A percentile compares a stretch with the other conserved stretches of the same genome.
Evolutionary conservation across 2,329 filamentous ascomycete species (phyloP).

Genomic region (Penicillium nordicum): DNA sequence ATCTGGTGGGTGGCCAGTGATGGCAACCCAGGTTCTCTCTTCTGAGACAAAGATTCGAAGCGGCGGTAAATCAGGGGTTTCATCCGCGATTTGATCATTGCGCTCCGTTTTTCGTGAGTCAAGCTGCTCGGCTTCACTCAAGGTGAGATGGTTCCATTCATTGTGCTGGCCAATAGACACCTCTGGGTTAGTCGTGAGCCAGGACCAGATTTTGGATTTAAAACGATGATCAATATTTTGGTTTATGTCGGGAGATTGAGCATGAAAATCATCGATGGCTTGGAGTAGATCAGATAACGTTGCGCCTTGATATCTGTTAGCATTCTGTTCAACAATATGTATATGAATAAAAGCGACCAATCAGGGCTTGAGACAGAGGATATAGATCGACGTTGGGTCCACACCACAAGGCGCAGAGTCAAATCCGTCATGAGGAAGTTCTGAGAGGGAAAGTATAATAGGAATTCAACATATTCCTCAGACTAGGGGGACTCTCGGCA

Average conservation of each 20-base stretch:
- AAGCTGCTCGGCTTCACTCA: conserved; percentile 40
- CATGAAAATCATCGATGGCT: conserved; percentile 39
- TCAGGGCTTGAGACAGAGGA: neutral
- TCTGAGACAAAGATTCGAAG: conserved; percentile 51
- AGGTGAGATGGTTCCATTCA: conserved; percentile 40
- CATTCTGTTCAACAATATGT: neutral
- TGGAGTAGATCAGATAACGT: conserved; percentile 35
- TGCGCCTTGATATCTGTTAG: conserved; percentile 33
- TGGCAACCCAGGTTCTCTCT: conserved; percentile 57
- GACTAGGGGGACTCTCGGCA: neutral
- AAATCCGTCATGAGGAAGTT: neutral
- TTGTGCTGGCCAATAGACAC: conserved; percentile 48
- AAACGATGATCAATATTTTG: conserved; percentile 49
- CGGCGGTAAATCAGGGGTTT: neutral
- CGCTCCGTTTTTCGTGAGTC: neutral
- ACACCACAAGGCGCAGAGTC: neutral
- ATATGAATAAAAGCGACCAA: neutral
- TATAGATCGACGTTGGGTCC: neutral
- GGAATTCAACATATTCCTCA: neutral
- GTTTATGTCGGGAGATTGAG: conserved; percentile 7
- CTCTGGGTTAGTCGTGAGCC: conserved; percentile 55
- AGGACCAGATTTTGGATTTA: conserved; percentile 55
- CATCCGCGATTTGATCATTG: neutral
- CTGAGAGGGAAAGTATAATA: neutral
- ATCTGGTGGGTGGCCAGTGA: conserved; percentile 60